A percentile compares a stretch with the other conserved stretches of the same genome.
Evolutionary conservation across 2,329 filamentous ascomycete species (phyloP).

Genomic region (Plenodomus tracheiphilus): DNA sequence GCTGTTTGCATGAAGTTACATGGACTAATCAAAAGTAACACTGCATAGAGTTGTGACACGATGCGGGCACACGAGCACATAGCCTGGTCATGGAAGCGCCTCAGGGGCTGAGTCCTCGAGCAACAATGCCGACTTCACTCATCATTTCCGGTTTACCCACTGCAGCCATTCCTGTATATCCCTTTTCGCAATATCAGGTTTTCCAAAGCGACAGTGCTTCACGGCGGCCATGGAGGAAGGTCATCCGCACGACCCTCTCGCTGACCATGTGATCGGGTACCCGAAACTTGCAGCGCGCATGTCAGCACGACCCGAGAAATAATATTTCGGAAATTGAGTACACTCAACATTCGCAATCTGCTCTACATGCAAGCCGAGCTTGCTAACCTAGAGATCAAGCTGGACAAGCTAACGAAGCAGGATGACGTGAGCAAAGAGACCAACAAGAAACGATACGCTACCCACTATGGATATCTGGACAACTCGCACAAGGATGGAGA

Average conservation of each 20-base stretch:
- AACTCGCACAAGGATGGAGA: not conserved
- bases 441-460: not conserved
- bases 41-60: no score
- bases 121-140: no score
- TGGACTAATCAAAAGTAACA: no score
- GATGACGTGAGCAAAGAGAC: not conserved
- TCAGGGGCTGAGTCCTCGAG: no score
- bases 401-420: not conserved
- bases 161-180: no score
- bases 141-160: no score
- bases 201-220: not conserved
- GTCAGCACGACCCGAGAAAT: constrained; percentile 6
- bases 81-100: no score
- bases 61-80: no score
- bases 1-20: no score
- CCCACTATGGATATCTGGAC: not conserved
- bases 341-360: constrained; percentile 15
- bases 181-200: no score
- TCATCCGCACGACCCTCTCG: not conserved
- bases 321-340: constrained; percentile 18
- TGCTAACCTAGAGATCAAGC: not conserved
- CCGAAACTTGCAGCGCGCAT: constrained; percentile 15
- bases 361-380: constrained; percentile 19
- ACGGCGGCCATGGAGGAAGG: not conserved
- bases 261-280: constrained; percentile 9